These are phyloP conservation scores for Fusarium subtropicale DNA, from an alignment of 2,329 filamentous ascomycete genomes.

Conservation along the genomic window DNA sequence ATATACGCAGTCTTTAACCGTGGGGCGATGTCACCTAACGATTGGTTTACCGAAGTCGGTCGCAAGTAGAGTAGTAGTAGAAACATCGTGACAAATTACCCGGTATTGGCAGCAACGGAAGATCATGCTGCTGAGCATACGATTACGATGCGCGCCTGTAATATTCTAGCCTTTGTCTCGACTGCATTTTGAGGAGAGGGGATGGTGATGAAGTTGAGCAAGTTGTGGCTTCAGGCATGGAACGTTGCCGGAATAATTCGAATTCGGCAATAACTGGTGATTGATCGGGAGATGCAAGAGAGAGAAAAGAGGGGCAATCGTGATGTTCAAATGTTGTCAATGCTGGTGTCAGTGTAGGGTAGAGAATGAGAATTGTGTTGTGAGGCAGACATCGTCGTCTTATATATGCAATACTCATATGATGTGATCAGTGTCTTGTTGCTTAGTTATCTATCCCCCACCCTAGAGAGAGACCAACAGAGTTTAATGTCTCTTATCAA, in stretches of 20 bases:
- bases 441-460: not conserved
- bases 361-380: not conserved
- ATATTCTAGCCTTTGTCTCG: not conserved
- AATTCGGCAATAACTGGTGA: not conserved
- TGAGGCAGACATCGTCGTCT: not conserved
- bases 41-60: not conserved
- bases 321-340: too few relatives aligned
- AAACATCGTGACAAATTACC: not conserved
- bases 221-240: not conserved
- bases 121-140: not conserved
- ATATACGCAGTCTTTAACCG: not conserved
- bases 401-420: not conserved
- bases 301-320: not conserved
- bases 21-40: constrained; percentile 4
- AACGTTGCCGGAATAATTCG: not conserved
- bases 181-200: not conserved
- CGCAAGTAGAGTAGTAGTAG: not conserved
- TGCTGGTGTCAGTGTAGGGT: not conserved
- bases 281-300: not conserved
- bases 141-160: constrained; percentile 18
- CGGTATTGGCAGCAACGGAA: not conserved
- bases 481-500: not conserved
- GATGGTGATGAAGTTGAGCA: not conserved
- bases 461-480: not conserved
- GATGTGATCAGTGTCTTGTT: not conserved